Base-by-base conservation (phyloP, 1,139 yeast species). In the Nakaseomyces glabratus region DNA sequence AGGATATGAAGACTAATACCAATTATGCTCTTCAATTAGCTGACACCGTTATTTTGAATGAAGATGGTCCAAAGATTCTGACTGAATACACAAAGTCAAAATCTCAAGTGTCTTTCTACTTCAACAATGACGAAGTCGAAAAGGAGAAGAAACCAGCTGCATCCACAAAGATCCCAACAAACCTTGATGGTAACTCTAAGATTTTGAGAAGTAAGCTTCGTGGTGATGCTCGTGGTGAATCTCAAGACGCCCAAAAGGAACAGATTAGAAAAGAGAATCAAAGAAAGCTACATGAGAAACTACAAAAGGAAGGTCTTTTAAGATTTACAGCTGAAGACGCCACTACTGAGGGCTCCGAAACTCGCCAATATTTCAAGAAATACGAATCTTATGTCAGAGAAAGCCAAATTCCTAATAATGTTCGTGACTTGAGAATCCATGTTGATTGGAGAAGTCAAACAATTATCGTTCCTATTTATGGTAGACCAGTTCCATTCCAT, bases 401-500 rank as follows among this genome's bases (percentile, higher is more conserved):
- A 55, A 69, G 88, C 5, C 97, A 90, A 63, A 76, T 90, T 43
- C 98, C 98, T 23, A 63, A 66, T 28, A 73, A 75, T 48, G 93
- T 86, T 12, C 73, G 79, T 49, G 96, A 88, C 55, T 68, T 90
- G 56, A 78, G 79, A 55, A 76, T 90, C 42, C 90, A 82, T 52
- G 88, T 90, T 38, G 98, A 90, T 57, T 69, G 75, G 56, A 85
- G 84, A 52, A 73, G 82, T 41, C 95, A 86, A 60, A 84, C 97
- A 1, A 82, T 90, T 37, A 73, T 90, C 41, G 65, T 90, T 41
- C 98, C 98, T 34, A 82, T 90, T 42, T 76, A 81, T 51, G 98
- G 98, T 42, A 73, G 98, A 53, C 96, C 98, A 2, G 98, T 93
- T 33, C 98, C 98, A 19, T 88, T 90, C 68, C 98, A 90, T 58